Evolutionary conservation across 495 filamentous ascomycete species (phyloP), one percentile per base, ranked within the genome.

Genomic region (Tuber microsphaerosporum): DNA sequence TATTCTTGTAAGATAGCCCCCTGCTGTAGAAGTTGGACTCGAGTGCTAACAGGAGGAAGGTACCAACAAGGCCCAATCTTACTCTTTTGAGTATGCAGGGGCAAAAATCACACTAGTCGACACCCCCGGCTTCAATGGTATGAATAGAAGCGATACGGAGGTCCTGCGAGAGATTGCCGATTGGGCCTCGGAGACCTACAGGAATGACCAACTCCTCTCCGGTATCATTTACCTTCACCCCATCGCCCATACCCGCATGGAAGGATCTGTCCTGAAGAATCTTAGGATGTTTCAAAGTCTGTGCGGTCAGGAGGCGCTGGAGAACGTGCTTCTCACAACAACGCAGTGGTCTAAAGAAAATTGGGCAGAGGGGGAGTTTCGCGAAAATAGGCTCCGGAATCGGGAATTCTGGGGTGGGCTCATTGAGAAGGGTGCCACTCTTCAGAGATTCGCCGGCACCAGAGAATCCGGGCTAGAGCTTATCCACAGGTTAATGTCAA

Each of bases 91-190:
- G 0, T 56, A 79, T 16, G 71, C 73, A 20, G 81, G 77, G 34
- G 71, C 75, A 9, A 70, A 42, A 1, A 72, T 86, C 31, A 80
- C 78, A 41, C 79, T 88, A 7, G 81, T 88, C 51, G 87, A 88
- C 75, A 88, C 86, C 0, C 87, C 86, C 5, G 87, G 87, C n/a
- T 88, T 88, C 56, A 82, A 87, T 75, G 87, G 88, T 78, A 86
- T 85, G 3, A 76, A 76, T 16, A 78, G 83, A 1, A 82, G 77
- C 9, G 86, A 87, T 45, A 77, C 82, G 3, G 84, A 86, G 3
- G 79, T 86, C 9, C 83, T 88, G 2, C 74, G 73, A 9, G 79
- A 84, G 14, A 84, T 86, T 31, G 77, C 84, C 14, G 71, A 71
- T 12, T 84, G 79, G 45, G 75, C 86, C 41, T 71, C 73, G 0